Conservation (phyloP, 305 asterid species). For the Ilex paraguariensis region DNA sequence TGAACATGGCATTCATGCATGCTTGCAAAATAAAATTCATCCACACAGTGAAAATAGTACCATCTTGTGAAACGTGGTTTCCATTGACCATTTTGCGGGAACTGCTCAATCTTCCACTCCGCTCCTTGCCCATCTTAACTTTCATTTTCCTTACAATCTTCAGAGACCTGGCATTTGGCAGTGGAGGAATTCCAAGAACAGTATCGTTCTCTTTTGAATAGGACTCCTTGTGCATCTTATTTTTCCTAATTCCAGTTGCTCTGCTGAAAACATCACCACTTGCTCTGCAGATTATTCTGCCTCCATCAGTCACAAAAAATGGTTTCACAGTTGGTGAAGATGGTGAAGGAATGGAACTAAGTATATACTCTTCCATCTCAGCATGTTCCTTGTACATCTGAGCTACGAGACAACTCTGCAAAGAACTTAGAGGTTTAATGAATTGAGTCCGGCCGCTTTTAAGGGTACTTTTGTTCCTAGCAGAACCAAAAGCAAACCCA, state of each 20-base stretch:
- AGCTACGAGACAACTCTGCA: constrained; percentile 86
- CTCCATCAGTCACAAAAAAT: constrained; percentile 54
- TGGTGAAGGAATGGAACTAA: constrained; percentile 24
- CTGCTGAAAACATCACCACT: constrained; percentile 24
- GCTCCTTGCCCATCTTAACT: constrained; percentile 29
- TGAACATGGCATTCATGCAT: background rate
- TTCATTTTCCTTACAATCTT: constrained; percentile 24
- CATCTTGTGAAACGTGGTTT: constrained; percentile 33
- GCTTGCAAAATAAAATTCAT: background rate
- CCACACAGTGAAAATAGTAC: constrained; percentile 7
- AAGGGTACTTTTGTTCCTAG: constrained; percentile 40
- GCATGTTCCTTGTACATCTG: constrained; percentile 54
- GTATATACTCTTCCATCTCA: constrained; percentile 41
- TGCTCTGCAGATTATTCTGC: constrained; percentile 41
- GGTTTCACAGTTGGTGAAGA: constrained; percentile 38
- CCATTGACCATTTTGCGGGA: constrained; percentile 18
- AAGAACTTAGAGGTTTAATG: constrained; percentile 54
- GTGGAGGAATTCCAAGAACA: constrained; percentile 49
- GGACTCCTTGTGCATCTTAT: constrained; percentile 19
- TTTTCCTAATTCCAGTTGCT: constrained; percentile 18
- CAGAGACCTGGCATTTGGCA: constrained; percentile 33
- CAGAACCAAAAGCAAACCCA: constrained; percentile 41
- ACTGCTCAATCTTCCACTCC: constrained; percentile 14
- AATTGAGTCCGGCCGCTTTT: constrained; percentile 40
- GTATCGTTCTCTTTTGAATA: constrained; percentile 15